These are phyloP conservation scores for Kalaharituber pfeilii DNA, from an alignment of 2,329 filamentous ascomycete species.

Conservation along the genomic window DNA sequence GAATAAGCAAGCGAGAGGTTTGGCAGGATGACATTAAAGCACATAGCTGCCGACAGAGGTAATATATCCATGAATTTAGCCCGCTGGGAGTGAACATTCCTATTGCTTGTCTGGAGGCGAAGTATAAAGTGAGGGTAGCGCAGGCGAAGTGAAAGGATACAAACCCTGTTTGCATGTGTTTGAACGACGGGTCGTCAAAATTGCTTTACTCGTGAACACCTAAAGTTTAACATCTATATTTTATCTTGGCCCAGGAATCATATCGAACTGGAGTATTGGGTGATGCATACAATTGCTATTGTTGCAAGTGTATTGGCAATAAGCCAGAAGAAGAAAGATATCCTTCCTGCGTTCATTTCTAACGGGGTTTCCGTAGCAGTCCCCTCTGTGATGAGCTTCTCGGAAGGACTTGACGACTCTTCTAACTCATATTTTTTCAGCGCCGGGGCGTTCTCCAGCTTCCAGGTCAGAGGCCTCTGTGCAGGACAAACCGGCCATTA, in stretches of 20 bases:
- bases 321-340: constrained; percentile 36
- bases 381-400: neutral
- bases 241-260: neutral
- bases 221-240: constrained; percentile 23
- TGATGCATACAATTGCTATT: constrained; percentile 40
- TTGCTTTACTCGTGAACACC: constrained; percentile 55
- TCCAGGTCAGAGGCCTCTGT: too few relatives aligned
- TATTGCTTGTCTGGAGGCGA: constrained; percentile 41
- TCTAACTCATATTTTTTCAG: neutral
- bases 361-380: neutral
- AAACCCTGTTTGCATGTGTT: constrained; percentile 46
- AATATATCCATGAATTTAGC: constrained; percentile 40
- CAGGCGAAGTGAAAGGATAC: constrained; percentile 52
- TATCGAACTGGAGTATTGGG: constrained; percentile 5
- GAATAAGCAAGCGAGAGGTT: constrained; percentile 52
- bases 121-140: constrained; percentile 46
- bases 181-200: constrained; percentile 45
- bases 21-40: constrained; percentile 50
- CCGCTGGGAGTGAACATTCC: constrained; percentile 40
- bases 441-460: neutral
- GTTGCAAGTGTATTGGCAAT: constrained; percentile 44
- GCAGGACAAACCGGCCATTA: too few relatives aligned
- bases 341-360: neutral
- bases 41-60: constrained; percentile 49
- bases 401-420: neutral